phyloP scores from a whole-genome alignment of 371 early-diverging fungal genomes.

The Mucor lusitanicus region DNA sequence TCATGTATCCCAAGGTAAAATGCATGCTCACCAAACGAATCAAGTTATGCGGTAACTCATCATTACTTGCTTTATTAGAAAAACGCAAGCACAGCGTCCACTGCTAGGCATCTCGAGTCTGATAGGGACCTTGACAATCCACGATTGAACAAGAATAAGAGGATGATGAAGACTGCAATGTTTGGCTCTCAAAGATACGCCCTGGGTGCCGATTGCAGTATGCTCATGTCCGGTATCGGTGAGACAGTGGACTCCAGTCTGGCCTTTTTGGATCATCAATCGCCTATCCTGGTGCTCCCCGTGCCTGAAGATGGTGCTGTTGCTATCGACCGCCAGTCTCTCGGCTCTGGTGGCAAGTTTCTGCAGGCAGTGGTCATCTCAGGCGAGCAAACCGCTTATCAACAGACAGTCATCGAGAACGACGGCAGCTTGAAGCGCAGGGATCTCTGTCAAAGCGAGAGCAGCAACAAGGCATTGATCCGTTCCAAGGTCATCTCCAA shows the following conservation, averaged over 20 bases:
- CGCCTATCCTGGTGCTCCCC: constrained; percentile 14
- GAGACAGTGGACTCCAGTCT: neutral
- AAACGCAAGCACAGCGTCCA: neutral
- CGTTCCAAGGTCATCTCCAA: constrained; percentile 27
- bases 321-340: constrained; percentile 16
- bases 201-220: neutral
- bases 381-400: constrained; percentile 30
- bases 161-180: neutral
- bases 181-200: neutral
- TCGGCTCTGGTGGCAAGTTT: constrained; percentile 34
- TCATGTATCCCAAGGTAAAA: constrained; percentile 56
- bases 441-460: constrained; percentile 22
- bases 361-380: constrained; percentile 32
- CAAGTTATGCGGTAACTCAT: neutral
- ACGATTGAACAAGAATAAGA: neutral
- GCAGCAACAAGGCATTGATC: constrained; percentile 18
- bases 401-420: constrained; percentile 10
- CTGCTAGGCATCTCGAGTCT: neutral
- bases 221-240: neutral
- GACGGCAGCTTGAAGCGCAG: neutral
- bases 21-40: too few relatives aligned
- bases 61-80: neutral
- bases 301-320: constrained; percentile 22
- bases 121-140: neutral
- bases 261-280: constrained; percentile 30